Percentiles rank a stretch among this genome's conserved stretches.
phyloP scores from a whole-genome alignment of 352 stramenopile species.

The Pythium periplocum region DNA sequence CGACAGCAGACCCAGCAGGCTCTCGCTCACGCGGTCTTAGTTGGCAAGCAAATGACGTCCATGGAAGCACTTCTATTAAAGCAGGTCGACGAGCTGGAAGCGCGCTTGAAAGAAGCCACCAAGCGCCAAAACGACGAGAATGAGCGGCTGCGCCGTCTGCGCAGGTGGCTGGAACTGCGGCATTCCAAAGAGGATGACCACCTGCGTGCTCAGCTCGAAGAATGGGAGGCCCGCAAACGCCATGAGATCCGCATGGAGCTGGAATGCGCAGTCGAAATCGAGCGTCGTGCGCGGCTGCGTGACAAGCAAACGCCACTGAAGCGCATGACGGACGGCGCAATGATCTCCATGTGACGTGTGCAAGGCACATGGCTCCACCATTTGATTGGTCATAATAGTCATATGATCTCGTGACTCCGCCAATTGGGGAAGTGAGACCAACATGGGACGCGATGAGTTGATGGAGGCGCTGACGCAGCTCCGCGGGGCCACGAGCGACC shows the following conservation, averaged over 20 bases:
- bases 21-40: neutral
- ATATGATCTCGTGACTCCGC: neutral
- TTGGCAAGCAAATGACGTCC: slow-evolving; percentile 20
- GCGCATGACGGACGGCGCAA: too few relatives aligned
- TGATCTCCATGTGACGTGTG: too few relatives aligned
- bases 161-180: slow-evolving; percentile 34
- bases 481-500: slow-evolving; percentile 13
- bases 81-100: slow-evolving; percentile 27
- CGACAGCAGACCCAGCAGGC: neutral
- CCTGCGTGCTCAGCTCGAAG: slow-evolving; percentile 27
- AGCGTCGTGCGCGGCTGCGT: slow-evolving; percentile 29
- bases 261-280: slow-evolving; percentile 52
- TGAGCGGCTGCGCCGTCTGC: slow-evolving; percentile 42
- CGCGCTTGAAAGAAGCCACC: slow-evolving; percentile 21
- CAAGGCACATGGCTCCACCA: too few relatives aligned
- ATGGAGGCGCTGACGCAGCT: slow-evolving; percentile 34
- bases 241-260: slow-evolving; percentile 55
- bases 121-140: slow-evolving; percentile 24
- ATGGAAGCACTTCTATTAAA: slow-evolving; percentile 23
- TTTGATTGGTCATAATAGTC: slow-evolving; percentile 2
- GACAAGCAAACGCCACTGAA: slow-evolving; percentile 4
- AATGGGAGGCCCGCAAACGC: slow-evolving; percentile 38
- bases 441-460: slow-evolving; percentile 44
- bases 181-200: slow-evolving; percentile 43
- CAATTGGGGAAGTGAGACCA: neutral